A percentile compares a stretch with the other conserved stretches of the same genome.
Conservation (phyloP, 495 filamentous ascomycete species). For the Paragyromitra xinjiangensis region DNA sequence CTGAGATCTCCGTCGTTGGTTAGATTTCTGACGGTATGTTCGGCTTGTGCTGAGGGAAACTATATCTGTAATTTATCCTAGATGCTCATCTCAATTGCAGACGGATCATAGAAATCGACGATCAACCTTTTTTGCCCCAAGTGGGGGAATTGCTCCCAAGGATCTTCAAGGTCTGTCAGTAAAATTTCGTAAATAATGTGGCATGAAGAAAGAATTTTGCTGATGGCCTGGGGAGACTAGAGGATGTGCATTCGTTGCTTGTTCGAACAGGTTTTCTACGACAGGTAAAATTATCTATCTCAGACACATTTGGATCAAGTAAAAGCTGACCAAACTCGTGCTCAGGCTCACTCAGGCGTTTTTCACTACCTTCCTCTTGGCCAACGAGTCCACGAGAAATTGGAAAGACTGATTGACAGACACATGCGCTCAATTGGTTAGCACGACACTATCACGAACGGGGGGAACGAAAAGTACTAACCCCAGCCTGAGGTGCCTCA, state of each 20-base stretch:
- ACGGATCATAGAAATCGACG: slow-evolving; percentile 70
- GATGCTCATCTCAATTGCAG: slow-evolving; percentile 54
- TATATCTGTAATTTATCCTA: too few species aligned
- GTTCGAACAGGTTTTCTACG: slow-evolving; percentile 81
- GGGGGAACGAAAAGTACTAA: slow-evolving; percentile 45
- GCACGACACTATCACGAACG: slow-evolving; percentile 2
- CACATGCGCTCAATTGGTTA: slow-evolving; percentile 82
- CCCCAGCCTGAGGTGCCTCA: slow-evolving; percentile 71
- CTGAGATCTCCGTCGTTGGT: slow-evolving; percentile 43
- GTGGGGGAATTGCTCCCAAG: slow-evolving; percentile 72
- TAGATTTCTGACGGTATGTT: slow-evolving; percentile 25
- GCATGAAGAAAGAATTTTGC: background rate
- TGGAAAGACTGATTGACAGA: slow-evolving; percentile 84
- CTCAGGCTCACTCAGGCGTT: slow-evolving; percentile 83
- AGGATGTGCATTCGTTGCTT: slow-evolving; percentile 77
- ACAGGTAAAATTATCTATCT: slow-evolving; percentile 63
- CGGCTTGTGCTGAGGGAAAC: background rate
- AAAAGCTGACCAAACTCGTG: background rate
- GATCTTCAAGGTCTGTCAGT: slow-evolving; percentile 59
- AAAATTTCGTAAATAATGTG: background rate
- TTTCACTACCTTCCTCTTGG: slow-evolving; percentile 96
- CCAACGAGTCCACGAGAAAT: slow-evolving; percentile 84
- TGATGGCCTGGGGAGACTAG: slow-evolving; percentile 43
- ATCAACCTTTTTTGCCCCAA: slow-evolving; percentile 80
- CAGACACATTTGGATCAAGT: slow-evolving; percentile 5